These are phyloP conservation scores for Acacia concinna DNA, from an alignment of 331 rosid genomes.

Conservation along the genomic window DNA sequence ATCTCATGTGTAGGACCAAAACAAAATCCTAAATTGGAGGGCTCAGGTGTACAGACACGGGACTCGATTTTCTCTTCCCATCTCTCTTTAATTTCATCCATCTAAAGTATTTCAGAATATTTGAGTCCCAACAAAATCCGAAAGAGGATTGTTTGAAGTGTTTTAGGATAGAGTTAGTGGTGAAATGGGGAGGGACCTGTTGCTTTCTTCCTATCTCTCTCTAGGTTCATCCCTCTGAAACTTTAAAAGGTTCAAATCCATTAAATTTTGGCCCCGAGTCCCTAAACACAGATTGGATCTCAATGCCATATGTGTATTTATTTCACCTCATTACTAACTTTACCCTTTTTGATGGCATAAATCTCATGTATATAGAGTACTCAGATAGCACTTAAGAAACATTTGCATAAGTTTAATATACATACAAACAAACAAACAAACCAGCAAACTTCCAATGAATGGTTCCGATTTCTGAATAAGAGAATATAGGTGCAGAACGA, in stretches of 20 bases:
- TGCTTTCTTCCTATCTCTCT: neutral
- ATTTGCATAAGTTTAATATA: neutral
- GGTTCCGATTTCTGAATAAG: neutral
- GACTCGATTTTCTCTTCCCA: neutral
- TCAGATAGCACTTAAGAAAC: neutral
- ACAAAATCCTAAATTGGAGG: neutral
- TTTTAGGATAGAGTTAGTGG: neutral
- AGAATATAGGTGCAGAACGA: neutral
- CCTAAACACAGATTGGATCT: neutral
- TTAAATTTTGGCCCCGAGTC: neutral
- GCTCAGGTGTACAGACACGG: neutral
- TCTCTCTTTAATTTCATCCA: neutral
- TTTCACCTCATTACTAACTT: neutral
- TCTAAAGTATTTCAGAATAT: neutral
- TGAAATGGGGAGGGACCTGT: neutral
- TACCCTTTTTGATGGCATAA: neutral
- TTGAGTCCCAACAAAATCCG: neutral
- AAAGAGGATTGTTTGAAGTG: neutral
- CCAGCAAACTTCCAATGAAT: neutral
- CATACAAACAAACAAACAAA: neutral
- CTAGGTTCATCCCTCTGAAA: neutral
- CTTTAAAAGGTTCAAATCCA: neutral
- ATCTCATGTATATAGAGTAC: neutral
- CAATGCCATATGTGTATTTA: neutral
- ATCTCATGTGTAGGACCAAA: neutral